phyloP scores from a whole-genome alignment of 768 basidiomycete genomes.

The Boletus speciosus region DNA sequence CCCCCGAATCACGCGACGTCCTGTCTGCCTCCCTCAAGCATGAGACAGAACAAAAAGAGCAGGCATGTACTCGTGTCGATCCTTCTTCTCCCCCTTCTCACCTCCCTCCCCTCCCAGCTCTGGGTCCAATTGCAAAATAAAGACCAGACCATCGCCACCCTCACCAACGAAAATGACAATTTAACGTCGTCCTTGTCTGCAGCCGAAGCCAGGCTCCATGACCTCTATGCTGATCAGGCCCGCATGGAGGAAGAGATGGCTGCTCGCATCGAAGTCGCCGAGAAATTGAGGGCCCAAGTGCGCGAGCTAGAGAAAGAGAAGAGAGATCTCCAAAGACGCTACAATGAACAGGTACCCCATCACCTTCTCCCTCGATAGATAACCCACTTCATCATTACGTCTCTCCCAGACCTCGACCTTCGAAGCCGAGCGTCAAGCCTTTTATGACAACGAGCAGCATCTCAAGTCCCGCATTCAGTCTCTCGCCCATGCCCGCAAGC shows the following conservation, averaged over 20 bases:
- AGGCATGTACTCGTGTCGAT: conserved; percentile 42
- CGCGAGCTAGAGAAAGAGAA: conserved; percentile 89
- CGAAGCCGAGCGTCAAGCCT: conserved; percentile 87
- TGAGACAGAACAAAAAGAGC: conserved; percentile 80
- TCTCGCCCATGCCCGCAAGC: conserved; percentile 63
- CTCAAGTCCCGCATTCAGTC: conserved; percentile 88
- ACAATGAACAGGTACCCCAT: conserved; percentile 75
- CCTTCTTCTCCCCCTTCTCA: conserved; percentile 7
- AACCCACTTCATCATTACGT: conserved; percentile 8
- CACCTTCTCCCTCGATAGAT: conserved; percentile 14
- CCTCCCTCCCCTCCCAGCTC: conserved; percentile 44
- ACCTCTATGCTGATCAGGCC: conserved; percentile 77
- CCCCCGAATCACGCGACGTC: conserved; percentile 51
- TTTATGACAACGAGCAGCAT: conserved; percentile 92
- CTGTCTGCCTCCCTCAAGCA: conserved; percentile 63
- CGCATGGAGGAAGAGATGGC: conserved; percentile 80
- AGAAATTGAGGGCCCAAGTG: conserved; percentile 76
- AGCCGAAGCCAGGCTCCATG: conserved; percentile 71
- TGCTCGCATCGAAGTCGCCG: conserved; percentile 76
- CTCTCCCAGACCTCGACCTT: conserved; percentile 69
- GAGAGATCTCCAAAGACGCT: conserved; percentile 74
- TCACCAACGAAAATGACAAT: conserved; percentile 62
- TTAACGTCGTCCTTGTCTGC: conserved; percentile 61
- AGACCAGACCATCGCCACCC: conserved; percentile 60
- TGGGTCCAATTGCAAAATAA: conserved; percentile 76